Base-by-base conservation (phyloP, 805 yeast species). In the Starmera dryadoides region DNA sequence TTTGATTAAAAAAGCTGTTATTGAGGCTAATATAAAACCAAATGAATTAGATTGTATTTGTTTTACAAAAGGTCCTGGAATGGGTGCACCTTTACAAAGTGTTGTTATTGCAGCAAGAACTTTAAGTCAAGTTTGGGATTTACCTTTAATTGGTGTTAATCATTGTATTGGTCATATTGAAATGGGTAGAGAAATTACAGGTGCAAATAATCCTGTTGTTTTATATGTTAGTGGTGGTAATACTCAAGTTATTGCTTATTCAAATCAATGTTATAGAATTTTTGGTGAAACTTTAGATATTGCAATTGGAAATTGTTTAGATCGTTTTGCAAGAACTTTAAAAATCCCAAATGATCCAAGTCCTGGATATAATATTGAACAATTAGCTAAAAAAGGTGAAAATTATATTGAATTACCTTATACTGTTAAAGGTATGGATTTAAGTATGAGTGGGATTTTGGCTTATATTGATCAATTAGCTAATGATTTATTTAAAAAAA, bases 281-380 rank as follows among this genome's bases (percentile, higher is more conserved):
- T 93, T 93, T 60, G 99, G 99, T n/a, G 99, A 93, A 59, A 93
- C 99, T 1, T 66, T 93, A 41, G 99, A 93, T 56, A 93, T 93
- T 29, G 98, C 99, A 17, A 87, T 93, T 41, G 99, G 99, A 1
- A 93, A 93, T 60, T 93, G 98, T 63, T 65, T 93, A 36, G 99
- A 93, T 58, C 62, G 99, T 49, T 93, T 93, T 71, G 98, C 99
- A 0, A 70, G 99, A 39, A 85, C 94, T 1, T 67, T 93, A 43
- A 77, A 73, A 55, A 93, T 93, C 35, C 76, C 97, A 2, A 93
- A 93, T 59, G 85, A 81, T 36, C 99, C 99, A 3, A 86, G 93
- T 12, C 99, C 99, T 0, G 99, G 99, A 2, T 93, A 87, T 63
- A 93, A 93, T 56, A 93, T 93, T 48, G 98, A 93, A 62, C 96